A percentile compares a stretch with the other conserved stretches of the same genome.
Conservation (phyloP, 2,329 filamentous ascomycete species). For the Annulohypoxylon truncatum region DNA sequence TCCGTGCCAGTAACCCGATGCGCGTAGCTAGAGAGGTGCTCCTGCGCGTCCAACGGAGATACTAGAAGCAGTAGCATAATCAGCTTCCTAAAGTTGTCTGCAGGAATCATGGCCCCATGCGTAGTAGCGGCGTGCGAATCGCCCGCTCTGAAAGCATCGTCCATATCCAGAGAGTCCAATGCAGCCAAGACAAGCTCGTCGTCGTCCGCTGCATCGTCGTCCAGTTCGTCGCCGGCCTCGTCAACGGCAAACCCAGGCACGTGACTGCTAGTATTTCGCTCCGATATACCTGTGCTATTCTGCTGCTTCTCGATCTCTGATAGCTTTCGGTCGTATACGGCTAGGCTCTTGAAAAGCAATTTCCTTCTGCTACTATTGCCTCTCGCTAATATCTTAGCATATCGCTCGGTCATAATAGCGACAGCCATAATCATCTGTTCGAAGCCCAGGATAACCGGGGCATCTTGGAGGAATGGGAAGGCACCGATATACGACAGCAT, state of each 20-base stretch:
- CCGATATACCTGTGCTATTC: constrained; percentile 13
- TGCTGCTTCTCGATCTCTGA: constrained; percentile 50
- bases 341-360: constrained; percentile 76
- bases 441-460: constrained; percentile 75
- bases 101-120: constrained; percentile 75
- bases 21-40: constrained; percentile 71
- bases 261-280: constrained; percentile 35
- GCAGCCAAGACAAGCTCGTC: constrained; percentile 76
- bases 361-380: constrained; percentile 69
- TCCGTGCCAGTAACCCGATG: constrained; percentile 66
- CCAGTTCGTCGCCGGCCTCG: constrained; percentile 55
- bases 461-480: constrained; percentile 78
- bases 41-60: constrained; percentile 72
- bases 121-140: constrained; percentile 59
- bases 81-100: constrained; percentile 77
- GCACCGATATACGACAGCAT: constrained; percentile 78
- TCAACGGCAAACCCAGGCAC: constrained; percentile 60
- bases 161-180: constrained; percentile 73
- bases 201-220: constrained; percentile 60
- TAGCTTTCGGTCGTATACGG: constrained; percentile 74
- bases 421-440: constrained; percentile 79
- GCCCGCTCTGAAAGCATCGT: constrained; percentile 68
- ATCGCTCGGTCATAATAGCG: constrained; percentile 77
- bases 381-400: constrained; percentile 70
- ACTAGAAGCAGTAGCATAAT: constrained; percentile 76